Evolutionary conservation across 176 grass and related monocot genomes (phyloP).

Genomic region (Stipa capillata): DNA sequence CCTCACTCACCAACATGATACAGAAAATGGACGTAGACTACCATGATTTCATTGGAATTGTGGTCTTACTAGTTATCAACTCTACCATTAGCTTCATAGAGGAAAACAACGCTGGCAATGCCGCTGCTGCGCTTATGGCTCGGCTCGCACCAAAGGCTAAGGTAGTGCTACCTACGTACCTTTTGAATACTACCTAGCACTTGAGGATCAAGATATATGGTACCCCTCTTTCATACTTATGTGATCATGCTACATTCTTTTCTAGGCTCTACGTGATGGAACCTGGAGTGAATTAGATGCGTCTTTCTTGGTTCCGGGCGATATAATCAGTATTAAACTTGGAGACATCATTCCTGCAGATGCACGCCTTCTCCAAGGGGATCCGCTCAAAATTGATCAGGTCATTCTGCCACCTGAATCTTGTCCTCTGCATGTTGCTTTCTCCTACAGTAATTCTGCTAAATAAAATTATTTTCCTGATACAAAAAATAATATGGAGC

Average conservation of each 20-base stretch:
- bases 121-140: constrained; percentile 67
- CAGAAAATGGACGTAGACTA: constrained; percentile 37
- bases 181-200: not conserved
- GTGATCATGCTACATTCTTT: not conserved
- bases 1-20: too few relatives aligned
- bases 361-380: constrained; percentile 54
- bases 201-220: too few relatives aligned
- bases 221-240: not conserved
- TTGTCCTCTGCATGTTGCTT: not conserved
- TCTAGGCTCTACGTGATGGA: constrained; percentile 49
- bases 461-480: not conserved
- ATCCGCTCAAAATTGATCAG: constrained; percentile 66
- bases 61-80: constrained; percentile 52
- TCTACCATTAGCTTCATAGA: constrained; percentile 74
- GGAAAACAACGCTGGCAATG: constrained; percentile 73
- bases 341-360: constrained; percentile 75
- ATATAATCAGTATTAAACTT: constrained; percentile 77
- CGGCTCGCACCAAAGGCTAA: constrained; percentile 58
- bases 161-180: constrained; percentile 12
- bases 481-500: not conserved
- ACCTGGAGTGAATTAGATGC: constrained; percentile 58
- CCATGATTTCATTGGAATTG: constrained; percentile 55
- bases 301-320: constrained; percentile 51
- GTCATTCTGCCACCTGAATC: not conserved
- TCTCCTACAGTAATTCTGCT: not conserved